Percentiles rank a stretch among this genome's conserved stretches.
phyloP scores from a whole-genome alignment of 371 early-diverging fungal genomes.

The Zopfochytrium polystomum region DNA sequence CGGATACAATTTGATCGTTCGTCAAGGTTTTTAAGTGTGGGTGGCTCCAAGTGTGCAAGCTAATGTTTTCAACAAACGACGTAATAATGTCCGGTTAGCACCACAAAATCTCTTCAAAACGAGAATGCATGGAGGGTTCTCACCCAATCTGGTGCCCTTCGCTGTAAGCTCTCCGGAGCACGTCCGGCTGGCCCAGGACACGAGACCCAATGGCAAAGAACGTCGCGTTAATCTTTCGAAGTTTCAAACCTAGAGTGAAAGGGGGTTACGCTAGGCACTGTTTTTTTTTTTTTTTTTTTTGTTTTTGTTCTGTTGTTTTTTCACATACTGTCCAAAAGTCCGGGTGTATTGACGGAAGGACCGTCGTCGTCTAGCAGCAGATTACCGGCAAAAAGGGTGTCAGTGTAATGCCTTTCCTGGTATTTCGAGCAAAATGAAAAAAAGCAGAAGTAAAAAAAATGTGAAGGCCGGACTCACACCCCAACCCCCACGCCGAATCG shows the following conservation, averaged over 20 bases:
- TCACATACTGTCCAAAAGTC: background rate
- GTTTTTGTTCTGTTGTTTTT: background rate
- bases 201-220: conserved; percentile 66
- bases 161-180: conserved; percentile 1
- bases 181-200: conserved; percentile 13
- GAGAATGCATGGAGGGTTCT: background rate
- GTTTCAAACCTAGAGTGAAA: background rate
- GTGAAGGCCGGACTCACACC: background rate
- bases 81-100: background rate
- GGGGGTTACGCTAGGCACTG: background rate
- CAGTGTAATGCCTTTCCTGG: no score
- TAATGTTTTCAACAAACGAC: background rate
- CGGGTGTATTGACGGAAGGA: background rate
- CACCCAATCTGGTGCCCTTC: conserved; percentile 36
- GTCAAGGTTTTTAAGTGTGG: conserved; percentile 59
- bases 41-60: conserved; percentile 63
- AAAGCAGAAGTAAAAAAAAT: no score
- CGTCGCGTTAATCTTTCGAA: conserved; percentile 50
- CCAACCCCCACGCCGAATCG: background rate
- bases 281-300: background rate
- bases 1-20: conserved; percentile 67
- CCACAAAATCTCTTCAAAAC: background rate
- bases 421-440: no score
- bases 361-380: background rate
- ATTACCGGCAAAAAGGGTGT: background rate